Conservation (phyloP, 129 eudicot genomes). For the Arctium minus region DNA sequence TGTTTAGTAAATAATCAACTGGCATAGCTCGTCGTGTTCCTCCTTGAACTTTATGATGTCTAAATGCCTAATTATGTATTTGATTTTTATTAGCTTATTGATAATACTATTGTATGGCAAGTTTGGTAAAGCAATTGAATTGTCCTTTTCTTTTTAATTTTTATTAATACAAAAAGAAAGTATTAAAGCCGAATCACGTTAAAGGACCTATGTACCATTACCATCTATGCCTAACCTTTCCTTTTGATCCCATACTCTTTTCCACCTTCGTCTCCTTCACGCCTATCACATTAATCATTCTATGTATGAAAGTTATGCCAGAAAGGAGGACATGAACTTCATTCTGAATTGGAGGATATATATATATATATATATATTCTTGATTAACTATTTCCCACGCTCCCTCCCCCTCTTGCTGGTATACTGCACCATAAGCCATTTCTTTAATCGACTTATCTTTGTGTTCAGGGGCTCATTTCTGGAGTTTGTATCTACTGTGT, state of each 20-base stretch:
- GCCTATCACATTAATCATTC: not conserved
- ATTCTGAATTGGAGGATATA: not conserved
- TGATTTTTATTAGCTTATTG: not conserved
- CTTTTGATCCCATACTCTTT: not conserved
- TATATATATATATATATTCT: too few species aligned
- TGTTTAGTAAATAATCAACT: not conserved
- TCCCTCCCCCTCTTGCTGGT: not conserved
- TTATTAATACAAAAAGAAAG: not conserved
- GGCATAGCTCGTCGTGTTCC: not conserved
- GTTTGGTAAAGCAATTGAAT: not conserved
- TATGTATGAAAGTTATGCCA: not conserved
- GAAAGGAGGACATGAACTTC: not conserved
- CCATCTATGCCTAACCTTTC: not conserved
- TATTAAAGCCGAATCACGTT: not conserved
- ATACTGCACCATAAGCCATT: not conserved
- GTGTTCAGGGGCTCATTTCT: constrained; percentile 7
- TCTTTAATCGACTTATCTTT: not conserved
- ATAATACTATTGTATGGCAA: not conserved
- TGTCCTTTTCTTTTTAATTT: not conserved
- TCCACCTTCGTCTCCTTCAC: not conserved
- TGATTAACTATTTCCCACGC: too few species aligned
- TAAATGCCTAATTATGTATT: not conserved
- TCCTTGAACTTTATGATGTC: not conserved
- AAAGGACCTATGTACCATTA: too few species aligned
- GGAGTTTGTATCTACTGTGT: not conserved